A percentile compares a stretch with the other conserved stretches of the same genome.
phyloP scores from a whole-genome alignment of 352 stramenopile species.

The Hyaloperonospora brassicae region DNA sequence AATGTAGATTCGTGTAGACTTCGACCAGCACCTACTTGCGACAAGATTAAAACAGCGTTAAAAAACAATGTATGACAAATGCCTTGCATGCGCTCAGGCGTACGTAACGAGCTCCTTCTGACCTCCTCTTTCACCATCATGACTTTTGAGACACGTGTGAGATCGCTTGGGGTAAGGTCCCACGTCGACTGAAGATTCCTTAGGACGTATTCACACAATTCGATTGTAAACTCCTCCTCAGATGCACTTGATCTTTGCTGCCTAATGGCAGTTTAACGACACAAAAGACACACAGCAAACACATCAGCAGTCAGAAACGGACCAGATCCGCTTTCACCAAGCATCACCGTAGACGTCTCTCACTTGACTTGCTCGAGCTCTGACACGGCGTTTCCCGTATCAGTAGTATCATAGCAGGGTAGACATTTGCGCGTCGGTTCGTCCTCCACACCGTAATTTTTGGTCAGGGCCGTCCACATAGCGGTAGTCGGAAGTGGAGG shows the following conservation, averaged over 20 bases:
- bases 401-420: conserved; percentile 74
- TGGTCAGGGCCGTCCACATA: conserved; percentile 77
- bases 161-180: conserved; percentile 49
- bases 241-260: conserved; percentile 52
- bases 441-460: conserved; percentile 83
- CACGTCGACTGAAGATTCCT: conserved; percentile 58
- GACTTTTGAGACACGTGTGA: conserved; percentile 50
- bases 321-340: not conserved
- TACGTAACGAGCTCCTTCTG: not conserved
- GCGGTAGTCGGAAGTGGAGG: conserved; percentile 42
- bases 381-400: conserved; percentile 74
- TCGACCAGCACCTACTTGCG: conserved; percentile 42
- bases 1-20: conserved; percentile 50
- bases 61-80: not conserved
- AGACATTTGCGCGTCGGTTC: conserved; percentile 67
- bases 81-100: not conserved
- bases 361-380: conserved; percentile 83
- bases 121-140: conserved; percentile 59
- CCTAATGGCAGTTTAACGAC: conserved; percentile 15
- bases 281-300: conserved; percentile 1
- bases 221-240: conserved; percentile 71
- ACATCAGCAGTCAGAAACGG: conserved; percentile 1
- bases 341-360: conserved; percentile 4
- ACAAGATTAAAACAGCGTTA: not conserved
- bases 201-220: conserved; percentile 61